phyloP scores from a whole-genome alignment of 352 stramenopile species.

The Phytophthora sp. region DNA sequence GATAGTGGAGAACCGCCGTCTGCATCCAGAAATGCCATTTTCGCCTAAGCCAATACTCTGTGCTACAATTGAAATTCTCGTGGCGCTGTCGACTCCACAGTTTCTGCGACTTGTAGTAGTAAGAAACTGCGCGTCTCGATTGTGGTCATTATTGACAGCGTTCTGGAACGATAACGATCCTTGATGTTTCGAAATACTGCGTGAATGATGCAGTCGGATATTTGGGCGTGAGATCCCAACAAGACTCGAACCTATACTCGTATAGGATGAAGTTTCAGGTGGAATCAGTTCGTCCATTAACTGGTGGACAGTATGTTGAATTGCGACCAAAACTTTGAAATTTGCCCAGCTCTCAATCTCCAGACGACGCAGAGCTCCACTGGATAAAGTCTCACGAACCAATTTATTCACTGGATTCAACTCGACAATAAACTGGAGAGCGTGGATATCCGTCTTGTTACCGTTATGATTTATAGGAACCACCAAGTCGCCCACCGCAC shows the following conservation, averaged over 20 bases:
- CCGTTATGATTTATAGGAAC: neutral
- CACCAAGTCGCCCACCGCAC: neutral
- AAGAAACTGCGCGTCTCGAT: neutral
- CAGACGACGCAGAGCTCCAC: constrained; percentile 37
- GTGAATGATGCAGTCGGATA: constrained; percentile 11
- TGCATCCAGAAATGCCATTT: neutral
- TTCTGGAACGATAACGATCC: constrained; percentile 10
- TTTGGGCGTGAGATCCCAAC: constrained; percentile 10
- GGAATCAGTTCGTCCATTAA: constrained; percentile 51
- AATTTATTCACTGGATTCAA: constrained; percentile 72
- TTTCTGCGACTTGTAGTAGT: neutral
- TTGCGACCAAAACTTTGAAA: constrained; percentile 45
- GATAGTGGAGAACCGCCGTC: constrained; percentile 18
- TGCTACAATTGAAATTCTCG: constrained; percentile 25
- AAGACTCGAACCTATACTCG: neutral
- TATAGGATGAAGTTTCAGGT: constrained; percentile 7
- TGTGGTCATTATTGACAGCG: neutral
- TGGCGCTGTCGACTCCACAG: constrained; percentile 2
- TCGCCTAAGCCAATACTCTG: constrained; percentile 15
- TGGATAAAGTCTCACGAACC: constrained; percentile 42
- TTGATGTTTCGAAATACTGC: constrained; percentile 1
- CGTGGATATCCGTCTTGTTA: constrained; percentile 25
- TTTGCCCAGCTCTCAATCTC: constrained; percentile 65
- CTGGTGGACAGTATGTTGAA: constrained; percentile 40
- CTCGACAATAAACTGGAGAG: constrained; percentile 55